Evolutionary conservation across 352 stramenopile genomes (phyloP).

Genomic region (Pythium chondricola): DNA sequence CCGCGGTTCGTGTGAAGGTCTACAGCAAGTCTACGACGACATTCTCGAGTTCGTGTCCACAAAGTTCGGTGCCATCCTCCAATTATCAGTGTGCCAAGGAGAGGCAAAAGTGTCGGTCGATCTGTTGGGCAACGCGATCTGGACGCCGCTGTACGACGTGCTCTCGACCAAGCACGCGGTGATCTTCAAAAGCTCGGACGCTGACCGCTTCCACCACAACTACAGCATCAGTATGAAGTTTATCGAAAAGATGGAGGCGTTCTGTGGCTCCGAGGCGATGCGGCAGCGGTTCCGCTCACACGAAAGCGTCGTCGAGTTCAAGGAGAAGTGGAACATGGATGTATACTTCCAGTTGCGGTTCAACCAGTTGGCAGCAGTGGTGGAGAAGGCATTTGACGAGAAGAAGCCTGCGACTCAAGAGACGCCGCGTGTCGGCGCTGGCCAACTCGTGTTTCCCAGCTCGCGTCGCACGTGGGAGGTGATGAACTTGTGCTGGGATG

Average conservation of each 20-base stretch:
- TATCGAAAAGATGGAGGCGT: slow-evolving; percentile 42
- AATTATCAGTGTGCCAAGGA: slow-evolving; percentile 59
- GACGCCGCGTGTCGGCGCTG: background rate
- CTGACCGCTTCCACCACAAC: slow-evolving; percentile 74
- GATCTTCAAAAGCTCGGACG: slow-evolving; percentile 78
- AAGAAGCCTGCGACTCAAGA: slow-evolving; percentile 2
- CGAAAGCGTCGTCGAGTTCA: slow-evolving; percentile 73
- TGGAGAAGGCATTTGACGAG: slow-evolving; percentile 47
- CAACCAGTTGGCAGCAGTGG: slow-evolving; percentile 36
- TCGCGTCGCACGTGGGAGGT: slow-evolving; percentile 41
- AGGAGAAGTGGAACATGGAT: slow-evolving; percentile 85
- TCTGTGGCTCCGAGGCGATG: slow-evolving; percentile 54
- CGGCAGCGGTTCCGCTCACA: slow-evolving; percentile 60
- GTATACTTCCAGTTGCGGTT: slow-evolving; percentile 82
- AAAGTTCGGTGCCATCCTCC: slow-evolving; percentile 60
- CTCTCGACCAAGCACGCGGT: slow-evolving; percentile 65
- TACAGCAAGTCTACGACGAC: slow-evolving; percentile 63
- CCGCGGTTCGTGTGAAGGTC: slow-evolving; percentile 70
- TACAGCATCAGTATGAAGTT: slow-evolving; percentile 79
- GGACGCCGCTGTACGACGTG: slow-evolving; percentile 66
- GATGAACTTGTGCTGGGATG: slow-evolving; percentile 55
- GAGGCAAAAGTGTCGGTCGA: slow-evolving; percentile 64
- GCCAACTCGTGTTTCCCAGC: slow-evolving; percentile 40
- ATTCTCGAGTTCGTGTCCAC: slow-evolving; percentile 67
- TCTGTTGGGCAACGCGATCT: slow-evolving; percentile 76